Conservation (phyloP, 2,329 filamentous ascomycete species). For the Curvularia eragrostidis region DNA sequence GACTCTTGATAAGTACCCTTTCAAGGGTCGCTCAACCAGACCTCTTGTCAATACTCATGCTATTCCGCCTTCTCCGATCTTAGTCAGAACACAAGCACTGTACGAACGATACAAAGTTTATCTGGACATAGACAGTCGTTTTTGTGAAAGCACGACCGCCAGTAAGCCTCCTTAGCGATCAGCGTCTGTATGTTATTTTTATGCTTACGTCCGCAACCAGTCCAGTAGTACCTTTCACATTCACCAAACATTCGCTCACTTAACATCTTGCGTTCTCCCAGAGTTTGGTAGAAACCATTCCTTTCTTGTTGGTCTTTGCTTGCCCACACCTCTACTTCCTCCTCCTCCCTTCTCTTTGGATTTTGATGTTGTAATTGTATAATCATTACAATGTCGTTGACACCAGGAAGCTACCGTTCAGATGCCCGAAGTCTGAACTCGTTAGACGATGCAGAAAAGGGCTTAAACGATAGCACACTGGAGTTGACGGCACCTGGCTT, state of each 20-base stretch:
- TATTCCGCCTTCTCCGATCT: not conserved
- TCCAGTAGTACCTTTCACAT: conserved; percentile 1
- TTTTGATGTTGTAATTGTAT: conserved; percentile 6
- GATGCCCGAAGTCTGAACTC: conserved; percentile 31
- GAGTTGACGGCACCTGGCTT: conserved; percentile 36
- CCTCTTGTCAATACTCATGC: conserved; percentile 4
- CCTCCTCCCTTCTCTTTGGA: not conserved
- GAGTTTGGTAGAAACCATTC: not conserved
- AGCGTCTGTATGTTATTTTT: not conserved
- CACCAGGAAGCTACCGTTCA: conserved; percentile 25
- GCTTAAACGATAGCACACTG: conserved; percentile 37
- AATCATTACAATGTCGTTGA: conserved; percentile 31
- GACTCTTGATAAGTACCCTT: conserved; percentile 24
- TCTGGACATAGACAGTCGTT: not conserved
- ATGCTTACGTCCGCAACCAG: not conserved
- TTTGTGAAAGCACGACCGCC: not conserved
- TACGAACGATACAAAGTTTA: not conserved
- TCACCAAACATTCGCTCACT: conserved; percentile 20
- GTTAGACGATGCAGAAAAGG: conserved; percentile 45
- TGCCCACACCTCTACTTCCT: not conserved
- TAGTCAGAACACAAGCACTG: not conserved
- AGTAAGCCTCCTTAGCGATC: not conserved
- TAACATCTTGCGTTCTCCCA: conserved; percentile 4
- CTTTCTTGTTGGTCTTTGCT: not conserved
- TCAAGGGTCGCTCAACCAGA: not conserved